Evolutionary conservation across 2,329 filamentous ascomycete species (phyloP), one percentile per base, ranked within the genome.

Genomic region (Aspergillus neoniger): DNA sequence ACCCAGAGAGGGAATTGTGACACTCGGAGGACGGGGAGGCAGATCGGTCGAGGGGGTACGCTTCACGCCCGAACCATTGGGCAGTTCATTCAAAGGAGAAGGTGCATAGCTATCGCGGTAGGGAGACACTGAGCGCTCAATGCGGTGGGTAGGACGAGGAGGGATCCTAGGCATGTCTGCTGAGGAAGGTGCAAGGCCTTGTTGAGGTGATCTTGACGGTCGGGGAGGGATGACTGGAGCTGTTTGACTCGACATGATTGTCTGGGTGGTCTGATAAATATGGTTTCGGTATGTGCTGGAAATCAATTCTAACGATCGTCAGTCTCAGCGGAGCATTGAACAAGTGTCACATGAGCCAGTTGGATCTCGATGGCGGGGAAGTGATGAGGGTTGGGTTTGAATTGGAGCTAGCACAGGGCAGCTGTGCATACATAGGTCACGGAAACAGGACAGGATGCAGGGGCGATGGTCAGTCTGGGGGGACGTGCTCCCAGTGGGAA

Each of bases 1-100:
- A 60, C 94, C 94, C 58, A 96, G 84, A 1, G 90, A 90, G 15
- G 94, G 94, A 73, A 97, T 85, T 36, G 86, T 85, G 59, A 96
- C 91, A 72, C 91, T 96, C 52, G 87, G 85, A 38, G 90, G 86
- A 54, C 91, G 89, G 71, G 77, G 64, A 68, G 77, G 70, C 68
- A 73, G 61, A 39, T 79, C 76, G 48, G 73, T 72, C 25, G 76
- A 76, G 44, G 65, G 64, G 10, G 72, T 71, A 15, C 72, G 74
- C 59, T 60, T 66, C 57, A 76, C 55, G 48, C 67, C 68, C 23
- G 69, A 68, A 72, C 68, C 79, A 79, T 76, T 83, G 81, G 63
- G 77, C 66, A 54, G 85, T 70, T 92, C 90, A 74, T 94, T 95
- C 70, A 97, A 82, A 8, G 94, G 94, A 55, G 93, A 96, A 54